Percentiles rank a stretch among this genome's conserved stretches.
Evolutionary conservation across 2,329 filamentous ascomycete genomes (phyloP).

Genomic region (Fusarium subtropicale): DNA sequence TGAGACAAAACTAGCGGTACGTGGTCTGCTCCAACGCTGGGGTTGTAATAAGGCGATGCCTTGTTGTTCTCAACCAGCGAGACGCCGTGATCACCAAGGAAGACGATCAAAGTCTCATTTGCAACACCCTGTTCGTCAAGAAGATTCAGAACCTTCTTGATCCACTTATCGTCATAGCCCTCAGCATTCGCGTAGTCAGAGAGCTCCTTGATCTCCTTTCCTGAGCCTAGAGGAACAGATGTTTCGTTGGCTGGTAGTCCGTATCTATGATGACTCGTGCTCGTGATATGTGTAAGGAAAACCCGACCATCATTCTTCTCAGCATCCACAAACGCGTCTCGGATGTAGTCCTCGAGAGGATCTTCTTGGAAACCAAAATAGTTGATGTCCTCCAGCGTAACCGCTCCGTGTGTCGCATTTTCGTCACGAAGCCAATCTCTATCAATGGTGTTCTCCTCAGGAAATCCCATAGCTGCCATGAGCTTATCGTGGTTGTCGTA

Average conservation of each 20-base stretch:
- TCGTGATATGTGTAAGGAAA: slow-evolving; percentile 52
- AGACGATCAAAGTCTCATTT: slow-evolving; percentile 50
- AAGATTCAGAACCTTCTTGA: slow-evolving; percentile 47
- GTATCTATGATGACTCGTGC: slow-evolving; percentile 52
- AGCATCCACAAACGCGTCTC: slow-evolving; percentile 48
- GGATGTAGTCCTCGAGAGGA: slow-evolving; percentile 50
- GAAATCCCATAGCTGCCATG: slow-evolving; percentile 50
- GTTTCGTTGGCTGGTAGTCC: slow-evolving; percentile 46
- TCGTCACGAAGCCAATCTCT: slow-evolving; percentile 49
- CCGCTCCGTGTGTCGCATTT: slow-evolving; percentile 48
- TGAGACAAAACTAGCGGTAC: slow-evolving; percentile 51
- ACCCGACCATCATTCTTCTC: slow-evolving; percentile 49
- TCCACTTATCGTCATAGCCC: slow-evolving; percentile 50
- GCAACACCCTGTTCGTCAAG: slow-evolving; percentile 51
- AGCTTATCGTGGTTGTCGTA: slow-evolving; percentile 53
- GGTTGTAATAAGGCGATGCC: slow-evolving; percentile 50
- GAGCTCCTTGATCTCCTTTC: slow-evolving; percentile 45
- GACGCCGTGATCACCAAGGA: slow-evolving; percentile 51
- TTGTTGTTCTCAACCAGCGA: slow-evolving; percentile 50
- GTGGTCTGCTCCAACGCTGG: slow-evolving; percentile 48
- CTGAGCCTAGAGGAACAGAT: slow-evolving; percentile 36
- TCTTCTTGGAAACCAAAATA: slow-evolving; percentile 52
- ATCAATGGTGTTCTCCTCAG: slow-evolving; percentile 42
- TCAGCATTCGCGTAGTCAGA: slow-evolving; percentile 50
- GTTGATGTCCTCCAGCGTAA: slow-evolving; percentile 50